Conservation (phyloP, 75 land plant genomes). For the Sequoia sempervirens region DNA sequence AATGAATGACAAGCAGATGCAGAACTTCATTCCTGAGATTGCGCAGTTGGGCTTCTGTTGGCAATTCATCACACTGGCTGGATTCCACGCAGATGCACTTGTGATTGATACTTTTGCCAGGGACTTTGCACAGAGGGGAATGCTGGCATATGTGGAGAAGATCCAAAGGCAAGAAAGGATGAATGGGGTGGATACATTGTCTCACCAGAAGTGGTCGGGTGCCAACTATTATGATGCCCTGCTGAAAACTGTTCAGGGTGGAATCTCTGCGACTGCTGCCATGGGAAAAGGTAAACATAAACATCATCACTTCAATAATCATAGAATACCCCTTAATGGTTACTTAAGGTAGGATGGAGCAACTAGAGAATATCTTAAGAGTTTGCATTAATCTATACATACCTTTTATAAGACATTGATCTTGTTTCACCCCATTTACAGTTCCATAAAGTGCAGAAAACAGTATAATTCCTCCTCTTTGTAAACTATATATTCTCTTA, state of each 20-base stretch:
- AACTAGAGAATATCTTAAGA: no score
- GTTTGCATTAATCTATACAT: no score
- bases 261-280: constrained; percentile 84
- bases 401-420: no score
- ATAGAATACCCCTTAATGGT: not conserved
- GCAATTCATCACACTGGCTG: constrained; percentile 95
- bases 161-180: constrained; percentile 82
- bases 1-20: constrained; percentile 73
- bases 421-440: no score
- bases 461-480: no score
- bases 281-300: constrained; percentile 61
- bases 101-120: constrained; percentile 74
- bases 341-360: no score
- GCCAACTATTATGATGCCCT: constrained; percentile 74
- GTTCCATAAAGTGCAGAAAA: no score
- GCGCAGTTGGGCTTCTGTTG: constrained; percentile 75
- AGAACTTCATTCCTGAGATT: constrained; percentile 74
- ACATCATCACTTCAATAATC: not conserved
- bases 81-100: constrained; percentile 83
- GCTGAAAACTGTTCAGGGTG: constrained; percentile 80
- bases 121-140: constrained; percentile 74
- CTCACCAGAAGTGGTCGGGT: constrained; percentile 96
- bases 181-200: constrained; percentile 75
- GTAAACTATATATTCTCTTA: not conserved
- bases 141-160: constrained; percentile 90